Base-by-base conservation (phyloP, 2,329 filamentous ascomycete genomes). In the Cryphonectria japonica region DNA sequence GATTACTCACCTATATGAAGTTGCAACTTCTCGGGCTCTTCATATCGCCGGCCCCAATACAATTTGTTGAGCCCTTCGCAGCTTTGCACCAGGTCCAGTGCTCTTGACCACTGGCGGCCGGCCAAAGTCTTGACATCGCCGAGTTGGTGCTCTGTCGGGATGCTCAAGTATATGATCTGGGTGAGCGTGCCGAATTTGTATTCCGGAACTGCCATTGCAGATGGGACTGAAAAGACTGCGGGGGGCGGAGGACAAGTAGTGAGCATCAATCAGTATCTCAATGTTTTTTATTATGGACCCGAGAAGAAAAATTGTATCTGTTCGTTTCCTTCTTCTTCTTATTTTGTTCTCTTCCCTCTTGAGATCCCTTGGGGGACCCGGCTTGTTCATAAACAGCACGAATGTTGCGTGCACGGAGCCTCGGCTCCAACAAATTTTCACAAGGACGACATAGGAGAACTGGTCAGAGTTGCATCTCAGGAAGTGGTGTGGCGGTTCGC, bases 21-120 rank as follows among this genome's bases (percentile, higher is more conserved):
- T 29, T 68, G 77, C 9, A 79, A 75, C 46, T 78, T 75, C 41
- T 74, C 74, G 9, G 72, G 70, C 29, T 77, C 74, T 71, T 80
- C 78, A 16, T 79, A 74, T 43, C 78, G 74, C 59, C 77, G 69
- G 13, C 78, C 78, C 77, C 77, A 81, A 65, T 78, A 78, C 5
- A 79, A 72, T 2, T 76, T 74, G 13, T 70, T 64, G 65, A 79
- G 78, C 2, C 76, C 78, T 4, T 52, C 26, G 26, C 66, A 70
- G 6, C 43, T 22, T 52, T 73, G 66, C 6, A 75, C 65, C 26
- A 66, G 16, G 68, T 75, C 71, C 13, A 72, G 69, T 19, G 68
- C 68, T 41, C 54, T 60, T 8, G 66, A 43, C 73, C 73, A 73
- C 29, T 62, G 19, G 19, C 50, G 68, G 26, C 71, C 71, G 6